phyloP scores from a whole-genome alignment of 2,329 filamentous ascomycete species.

The Didymella keratinophila region DNA sequence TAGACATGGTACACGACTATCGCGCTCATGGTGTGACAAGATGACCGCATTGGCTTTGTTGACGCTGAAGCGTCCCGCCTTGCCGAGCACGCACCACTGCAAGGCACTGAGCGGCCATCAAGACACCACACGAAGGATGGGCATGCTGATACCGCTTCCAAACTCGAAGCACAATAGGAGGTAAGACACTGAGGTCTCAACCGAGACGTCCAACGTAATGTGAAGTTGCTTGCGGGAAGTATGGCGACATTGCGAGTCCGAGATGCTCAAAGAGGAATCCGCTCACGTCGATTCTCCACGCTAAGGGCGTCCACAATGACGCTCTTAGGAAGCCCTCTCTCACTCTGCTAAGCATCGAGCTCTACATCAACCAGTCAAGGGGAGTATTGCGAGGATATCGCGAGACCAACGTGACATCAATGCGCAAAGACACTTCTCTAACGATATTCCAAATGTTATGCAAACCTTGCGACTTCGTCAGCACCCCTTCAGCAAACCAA shows the following conservation, averaged over 20 bases:
- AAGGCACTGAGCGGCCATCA: not conserved
- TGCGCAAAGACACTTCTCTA: not conserved
- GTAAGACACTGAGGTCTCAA: not conserved
- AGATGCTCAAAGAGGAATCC: not conserved
- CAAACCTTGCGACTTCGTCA: not conserved
- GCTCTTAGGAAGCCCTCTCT: not conserved
- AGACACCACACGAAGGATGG: not conserved
- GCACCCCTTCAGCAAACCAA: not conserved
- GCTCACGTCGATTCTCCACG: not conserved
- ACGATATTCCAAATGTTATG: constrained; percentile 1
- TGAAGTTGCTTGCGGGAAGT: not conserved
- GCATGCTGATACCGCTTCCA: not conserved
- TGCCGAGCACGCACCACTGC: not conserved
- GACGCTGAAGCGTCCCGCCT: not conserved
- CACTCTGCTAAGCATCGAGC: not conserved
- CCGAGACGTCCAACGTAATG: not conserved
- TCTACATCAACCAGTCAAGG: not conserved
- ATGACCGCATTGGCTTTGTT: not conserved
- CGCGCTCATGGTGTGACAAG: not conserved
- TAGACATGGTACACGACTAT: not conserved
- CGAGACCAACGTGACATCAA: not conserved
- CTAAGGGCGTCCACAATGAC: not conserved
- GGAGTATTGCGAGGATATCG: not conserved
- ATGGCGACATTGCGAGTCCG: not conserved
- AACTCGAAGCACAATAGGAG: not conserved